Evolutionary conservation across 306 rosid species (phyloP), one percentile per base, ranked within the genome.

Genomic region (peach (Prunus persica)): DNA sequence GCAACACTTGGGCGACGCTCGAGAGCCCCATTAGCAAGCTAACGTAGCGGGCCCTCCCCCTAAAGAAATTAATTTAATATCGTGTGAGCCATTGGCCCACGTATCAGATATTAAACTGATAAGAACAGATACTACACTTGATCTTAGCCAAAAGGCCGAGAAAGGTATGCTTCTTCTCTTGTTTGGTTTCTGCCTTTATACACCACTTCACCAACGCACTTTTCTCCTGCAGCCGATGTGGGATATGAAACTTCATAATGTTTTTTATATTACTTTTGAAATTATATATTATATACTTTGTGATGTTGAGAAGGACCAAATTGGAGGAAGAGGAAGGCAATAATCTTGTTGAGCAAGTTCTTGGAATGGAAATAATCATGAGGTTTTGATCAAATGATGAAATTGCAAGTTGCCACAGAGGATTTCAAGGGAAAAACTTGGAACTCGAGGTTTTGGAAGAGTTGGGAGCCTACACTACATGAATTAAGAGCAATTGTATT

Each of bases 401-500:
- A 38, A 5, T 34, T 76, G 55, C 34, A 51, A 54, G 47, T 15
- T 13, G 72, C 65, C 7, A 76, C 79, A 16, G 66, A 54, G 52
- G 66, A 65, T 76, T 76, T 66, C 49, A 54, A 41, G 24, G 72
- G 43, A 76, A 22, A 15, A 61, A 10, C 79, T 76, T 10, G 67
- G 79, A 2, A 22, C 27, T 11, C 73, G 66, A 5, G 79, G 79
- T n/a, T 66, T 66, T 54, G 79, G 73, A 20, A 38, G 43, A 38
- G 43, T 38, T 52, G 80, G 74, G 2, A 76, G 56, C 55, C 24
- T 76, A 30, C 65, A 76, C 54, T 65, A 76, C 0, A 6, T 34
- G 41, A 34, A 77, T 46, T 74, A 77, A 11, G 46, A 68, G 71
- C 72, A 54, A 8, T 8, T 77, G 80, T 69, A 77, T 77, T 69